A percentile compares a stretch with the other conserved stretches of the same genome.
phyloP scores from a whole-genome alignment of 192 early-diverging fungal genomes.

The Backusella tarrabulga region DNA sequence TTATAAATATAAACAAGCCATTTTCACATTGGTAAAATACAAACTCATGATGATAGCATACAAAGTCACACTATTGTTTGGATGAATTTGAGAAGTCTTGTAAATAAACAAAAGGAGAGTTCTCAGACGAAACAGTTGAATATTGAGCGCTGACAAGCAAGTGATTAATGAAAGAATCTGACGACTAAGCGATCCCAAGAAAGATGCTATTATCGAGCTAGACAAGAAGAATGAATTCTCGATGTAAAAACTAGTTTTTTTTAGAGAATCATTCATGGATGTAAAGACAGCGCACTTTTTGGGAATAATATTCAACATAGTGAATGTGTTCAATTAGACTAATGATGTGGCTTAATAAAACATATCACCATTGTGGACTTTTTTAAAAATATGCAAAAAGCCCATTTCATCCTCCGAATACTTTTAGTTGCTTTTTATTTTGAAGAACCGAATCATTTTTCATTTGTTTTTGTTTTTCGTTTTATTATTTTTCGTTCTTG shows the following conservation, averaged over 20 bases:
- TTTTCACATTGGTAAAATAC: background rate
- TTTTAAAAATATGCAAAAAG: background rate
- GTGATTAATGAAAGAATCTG: background rate
- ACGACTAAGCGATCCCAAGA: background rate
- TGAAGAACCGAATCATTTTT: conserved; percentile 1
- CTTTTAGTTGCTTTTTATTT: background rate
- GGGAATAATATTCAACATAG: no score
- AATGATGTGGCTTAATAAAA: no score
- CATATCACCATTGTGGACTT: background rate
- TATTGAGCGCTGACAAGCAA: background rate
- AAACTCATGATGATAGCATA: background rate
- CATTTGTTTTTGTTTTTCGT: background rate
- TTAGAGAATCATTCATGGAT: no score
- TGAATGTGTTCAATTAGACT: no score
- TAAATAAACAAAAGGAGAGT: no score
- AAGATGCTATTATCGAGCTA: background rate
- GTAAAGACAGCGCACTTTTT: no score
- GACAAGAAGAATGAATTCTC: background rate
- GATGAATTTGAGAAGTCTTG: background rate
- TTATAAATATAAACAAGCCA: no score
- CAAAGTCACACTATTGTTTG: background rate
- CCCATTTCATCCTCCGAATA: background rate
- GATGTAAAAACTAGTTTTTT: background rate
- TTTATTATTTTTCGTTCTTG: background rate
- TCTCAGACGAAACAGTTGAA: background rate